Conservation (phyloP, 495 filamentous ascomycete genomes). For the Cladorrhinum samala region DNA sequence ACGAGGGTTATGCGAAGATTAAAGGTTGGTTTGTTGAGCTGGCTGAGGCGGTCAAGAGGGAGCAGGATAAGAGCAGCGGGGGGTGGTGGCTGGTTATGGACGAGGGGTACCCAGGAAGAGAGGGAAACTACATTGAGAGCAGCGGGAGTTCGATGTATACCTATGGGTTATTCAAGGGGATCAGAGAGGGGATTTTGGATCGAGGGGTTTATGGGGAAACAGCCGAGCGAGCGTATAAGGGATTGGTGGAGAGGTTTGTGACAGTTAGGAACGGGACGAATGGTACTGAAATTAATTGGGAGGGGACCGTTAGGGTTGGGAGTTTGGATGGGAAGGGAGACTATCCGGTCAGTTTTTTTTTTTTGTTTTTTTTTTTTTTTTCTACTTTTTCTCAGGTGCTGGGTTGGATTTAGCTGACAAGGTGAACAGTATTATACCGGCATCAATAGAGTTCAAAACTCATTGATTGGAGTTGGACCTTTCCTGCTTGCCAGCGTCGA, state of each 20-base stretch:
- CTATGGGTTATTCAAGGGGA: constrained; percentile 49
- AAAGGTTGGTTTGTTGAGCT: constrained; percentile 35
- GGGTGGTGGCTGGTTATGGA: constrained; percentile 60
- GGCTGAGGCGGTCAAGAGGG: constrained; percentile 35
- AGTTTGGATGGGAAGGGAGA: constrained; percentile 46
- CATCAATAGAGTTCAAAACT: constrained; percentile 7
- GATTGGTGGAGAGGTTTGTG: constrained; percentile 34
- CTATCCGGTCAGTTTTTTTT: too few species aligned
- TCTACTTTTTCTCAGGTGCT: not conserved
- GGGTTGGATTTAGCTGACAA: not conserved
- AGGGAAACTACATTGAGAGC: constrained; percentile 57
- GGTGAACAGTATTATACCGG: constrained; percentile 9
- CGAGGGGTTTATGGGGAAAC: constrained; percentile 21
- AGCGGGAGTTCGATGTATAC: constrained; percentile 56
- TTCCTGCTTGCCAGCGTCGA: constrained; percentile 11
- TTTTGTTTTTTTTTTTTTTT: constrained; percentile 24
- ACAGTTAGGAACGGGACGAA: constrained; percentile 19
- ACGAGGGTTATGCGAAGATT: constrained; percentile 29
- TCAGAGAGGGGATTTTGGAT: constrained; percentile 33
- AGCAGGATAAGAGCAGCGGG: constrained; percentile 40
- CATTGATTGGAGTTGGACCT: not conserved
- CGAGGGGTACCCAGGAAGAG: constrained; percentile 30
- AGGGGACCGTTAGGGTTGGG: constrained; percentile 51
- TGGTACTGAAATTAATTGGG: constrained; percentile 45
- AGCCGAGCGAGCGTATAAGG: constrained; percentile 23